Base-by-base conservation (phyloP, 805 yeast genomes). In the Candida fluviatilis region DNA sequence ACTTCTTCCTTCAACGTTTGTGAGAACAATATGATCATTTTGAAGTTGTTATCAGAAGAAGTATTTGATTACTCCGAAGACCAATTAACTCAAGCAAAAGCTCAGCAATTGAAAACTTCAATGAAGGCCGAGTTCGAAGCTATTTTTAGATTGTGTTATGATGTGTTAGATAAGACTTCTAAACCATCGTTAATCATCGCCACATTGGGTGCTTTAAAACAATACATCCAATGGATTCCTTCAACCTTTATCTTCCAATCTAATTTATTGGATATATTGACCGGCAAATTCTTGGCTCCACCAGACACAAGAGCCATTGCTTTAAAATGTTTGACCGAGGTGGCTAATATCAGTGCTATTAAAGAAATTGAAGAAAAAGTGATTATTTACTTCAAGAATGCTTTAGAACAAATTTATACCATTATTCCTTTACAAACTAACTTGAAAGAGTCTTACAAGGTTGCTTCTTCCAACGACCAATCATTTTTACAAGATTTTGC, bases 161-260 rank as follows among this genome's bases (percentile, higher is more conserved):
- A 91, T 64, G 95, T 93, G 5, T 74, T 93, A 52, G 96, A 89
- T 56, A 88, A 85, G 55, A 88, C 95, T 4, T 70, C 79, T n/a
- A 83, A 86, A 50, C 82, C 95, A 8, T 79, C 95, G 2, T 74
- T 93, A 48, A 78, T 91, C 41, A 77, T 76, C 36, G 85, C 97
- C 14, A 90, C 99, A 5, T 70, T 93, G 49, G 80, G 82, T 48
- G 81, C 95, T 14, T 66, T 93, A 46, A 71, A 85, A 50, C 82
- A 86, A 58, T 93, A 91, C 62, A 73, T 93, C 41, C 93, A 85
- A 49, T 93, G 99, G 98, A 87, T 93, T 50, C 98, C 98, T 16
- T 68, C 80, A 38, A 89, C 85, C 41, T 93, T 82, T 59, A 81
- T 93, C 40, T 93, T 87, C 63, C 95, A 90, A 58, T 89, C 97